These are phyloP conservation scores for Scheffersomyces ergatensis DNA, from an alignment of 805 yeast species.

Conservation along the genomic window DNA sequence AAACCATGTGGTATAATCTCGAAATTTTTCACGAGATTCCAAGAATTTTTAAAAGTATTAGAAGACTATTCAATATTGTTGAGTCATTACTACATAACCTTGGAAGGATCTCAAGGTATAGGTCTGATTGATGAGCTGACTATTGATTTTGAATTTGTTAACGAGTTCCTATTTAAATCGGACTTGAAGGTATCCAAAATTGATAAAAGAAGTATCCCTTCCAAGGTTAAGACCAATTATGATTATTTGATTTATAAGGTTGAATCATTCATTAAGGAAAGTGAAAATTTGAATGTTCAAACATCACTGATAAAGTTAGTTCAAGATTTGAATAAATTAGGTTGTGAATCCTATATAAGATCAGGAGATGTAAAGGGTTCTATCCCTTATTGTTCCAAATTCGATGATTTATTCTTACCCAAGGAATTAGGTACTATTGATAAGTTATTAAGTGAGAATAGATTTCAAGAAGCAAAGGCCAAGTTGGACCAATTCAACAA, in stretches of 20 bases:
- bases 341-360: slow-evolving; percentile 39
- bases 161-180: slow-evolving; percentile 23
- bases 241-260: slow-evolving; percentile 41
- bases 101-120: slow-evolving; percentile 19
- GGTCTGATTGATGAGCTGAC: slow-evolving; percentile 1
- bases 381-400: slow-evolving; percentile 20
- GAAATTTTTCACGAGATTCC: slow-evolving; percentile 49
- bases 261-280: slow-evolving; percentile 9
- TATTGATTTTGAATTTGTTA: slow-evolving; percentile 20
- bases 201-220: slow-evolving; percentile 22
- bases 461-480: slow-evolving; percentile 37
- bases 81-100: slow-evolving; percentile 21
- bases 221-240: slow-evolving; percentile 37
- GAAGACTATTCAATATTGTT: slow-evolving; percentile 43
- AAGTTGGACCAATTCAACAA: slow-evolving; percentile 30
- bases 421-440: slow-evolving; percentile 34
- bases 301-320: slow-evolving; percentile 17
- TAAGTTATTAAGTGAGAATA: slow-evolving; percentile 26
- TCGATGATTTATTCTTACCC: slow-evolving; percentile 37
- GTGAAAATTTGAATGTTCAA: not conserved
- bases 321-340: slow-evolving; percentile 32
- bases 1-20: slow-evolving; percentile 55
- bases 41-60: slow-evolving; percentile 33
- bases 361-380: slow-evolving; percentile 18
- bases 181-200: slow-evolving; percentile 24